These are phyloP conservation scores for Malassezia pachydermatis DNA, from an alignment of 1,284 basidiomycete genomes.

Conservation along the genomic window DNA sequence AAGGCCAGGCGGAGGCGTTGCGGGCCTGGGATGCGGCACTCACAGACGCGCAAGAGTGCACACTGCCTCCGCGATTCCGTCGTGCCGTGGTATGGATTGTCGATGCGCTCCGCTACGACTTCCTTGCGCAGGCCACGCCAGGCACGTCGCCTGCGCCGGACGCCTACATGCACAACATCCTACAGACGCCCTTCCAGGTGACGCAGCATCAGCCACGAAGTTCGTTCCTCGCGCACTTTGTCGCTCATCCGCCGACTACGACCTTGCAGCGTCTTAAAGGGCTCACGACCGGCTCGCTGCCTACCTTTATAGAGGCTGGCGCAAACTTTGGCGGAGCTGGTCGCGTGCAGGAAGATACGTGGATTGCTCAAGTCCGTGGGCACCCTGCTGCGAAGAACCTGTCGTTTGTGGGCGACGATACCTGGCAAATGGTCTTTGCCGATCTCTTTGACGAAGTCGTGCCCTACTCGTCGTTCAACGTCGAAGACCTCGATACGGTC, in stretches of 20 bases:
- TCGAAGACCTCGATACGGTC: conserved; percentile 92
- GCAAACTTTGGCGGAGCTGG: conserved; percentile 68
- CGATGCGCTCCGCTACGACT: conserved; percentile 89
- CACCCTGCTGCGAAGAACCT: conserved; percentile 11
- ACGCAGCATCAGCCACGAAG: conserved; percentile 57
- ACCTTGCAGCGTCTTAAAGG: conserved; percentile 93
- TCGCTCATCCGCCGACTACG: conserved; percentile 87
- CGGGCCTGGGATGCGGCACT: conserved; percentile 25
- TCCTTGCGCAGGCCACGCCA: conserved; percentile 60
- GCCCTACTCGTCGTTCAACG: conserved; percentile 93
- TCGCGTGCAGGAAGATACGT: conserved; percentile 71
- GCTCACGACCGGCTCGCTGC: conserved; percentile 84
- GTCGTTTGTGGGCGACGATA: conserved; percentile 90
- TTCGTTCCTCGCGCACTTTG: conserved; percentile 77
- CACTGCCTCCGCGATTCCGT: conserved; percentile 24
- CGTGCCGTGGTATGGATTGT: conserved; percentile 75
- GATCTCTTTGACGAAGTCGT: conserved; percentile 59
- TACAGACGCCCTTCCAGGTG: conserved; percentile 67
- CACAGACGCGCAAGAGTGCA: conserved; percentile 27
- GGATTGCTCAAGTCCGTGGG: conserved; percentile 50
- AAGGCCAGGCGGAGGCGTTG: conserved; percentile 16
- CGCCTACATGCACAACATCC: conserved; percentile 67
- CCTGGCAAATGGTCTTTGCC: conserved; percentile 85
- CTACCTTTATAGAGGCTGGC: conserved; percentile 88
- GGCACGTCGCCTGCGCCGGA: conserved; percentile 52